Base-by-base conservation (phyloP, 306 rosid species). In the Hylodesmum podocarpum region DNA sequence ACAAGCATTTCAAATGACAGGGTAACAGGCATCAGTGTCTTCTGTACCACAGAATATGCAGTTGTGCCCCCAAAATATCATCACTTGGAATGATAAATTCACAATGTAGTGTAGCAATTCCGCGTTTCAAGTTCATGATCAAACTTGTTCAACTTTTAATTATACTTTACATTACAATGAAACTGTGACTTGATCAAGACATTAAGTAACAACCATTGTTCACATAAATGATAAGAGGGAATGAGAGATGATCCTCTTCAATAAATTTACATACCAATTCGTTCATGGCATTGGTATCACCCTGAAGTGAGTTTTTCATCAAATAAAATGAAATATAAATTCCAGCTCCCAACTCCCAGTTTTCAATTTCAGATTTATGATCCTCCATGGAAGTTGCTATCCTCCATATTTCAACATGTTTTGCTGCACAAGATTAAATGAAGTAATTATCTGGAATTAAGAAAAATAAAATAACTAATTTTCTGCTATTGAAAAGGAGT, bases 301-400 rank as follows among this genome's bases (percentile, higher is more conserved):
- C 96, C 85, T 81, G 92, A 86, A 92, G 89, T 44, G 93, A 85
- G 81, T 87, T 89, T 85, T 85, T 92, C 81, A 89, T 79, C 57
- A 82, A 71, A 89, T 90, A 95, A 84, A 87, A 95, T 68, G 96
- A 86, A 85, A 95, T 84, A 77, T 92, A 95, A 82, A 95, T 79
- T 72, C 97, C 98, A 80, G 97, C 97, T 73, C 98, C 98, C 74
- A 89, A 87, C 67, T 95, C 96, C 98, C 98, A 95, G 80, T 95
- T 95, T 50, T 92, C 98, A 83, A 92, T 95, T 88, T 95, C 98
- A 73, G 96, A 89, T 86, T 95, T 95, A 84, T 89, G 88, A 83
- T 72, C 90, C 82, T 90, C 96, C 98, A 95, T 92, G 58, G 87
- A 86, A 67, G 92, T 90, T 41, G 91, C 96, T 58, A 92, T 80